These are phyloP conservation scores for Physocladia obscura DNA, from an alignment of 192 early-diverging fungal genomes.

Conservation along the genomic window DNA sequence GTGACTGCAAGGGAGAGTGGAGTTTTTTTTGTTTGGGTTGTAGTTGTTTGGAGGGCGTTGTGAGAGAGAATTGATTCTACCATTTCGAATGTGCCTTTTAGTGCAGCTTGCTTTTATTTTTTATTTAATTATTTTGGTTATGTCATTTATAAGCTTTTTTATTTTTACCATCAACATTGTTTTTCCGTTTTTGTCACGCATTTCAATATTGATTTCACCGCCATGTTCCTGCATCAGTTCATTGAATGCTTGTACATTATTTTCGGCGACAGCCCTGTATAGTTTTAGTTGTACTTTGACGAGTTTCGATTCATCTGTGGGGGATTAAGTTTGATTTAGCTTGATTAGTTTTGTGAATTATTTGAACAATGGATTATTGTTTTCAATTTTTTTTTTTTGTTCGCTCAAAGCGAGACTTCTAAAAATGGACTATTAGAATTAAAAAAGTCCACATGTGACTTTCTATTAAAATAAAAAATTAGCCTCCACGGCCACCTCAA, in stretches of 20 bases:
- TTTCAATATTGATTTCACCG: conserved; percentile 42
- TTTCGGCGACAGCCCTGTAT: conserved; percentile 39
- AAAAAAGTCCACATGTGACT: no score
- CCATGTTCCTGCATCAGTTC: conserved; percentile 32
- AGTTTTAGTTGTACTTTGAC: conserved; percentile 34
- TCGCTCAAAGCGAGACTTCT: no score
- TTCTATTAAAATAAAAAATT: no score
- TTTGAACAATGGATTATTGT: no score
- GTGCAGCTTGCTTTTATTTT: conserved; percentile 40
- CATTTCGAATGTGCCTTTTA: conserved; percentile 34
- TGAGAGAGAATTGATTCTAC: conserved; percentile 33
- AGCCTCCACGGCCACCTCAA: no score
- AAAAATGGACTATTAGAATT: no score
- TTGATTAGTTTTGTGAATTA: background rate
- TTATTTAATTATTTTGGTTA: background rate
- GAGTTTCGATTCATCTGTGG: conserved; percentile 41
- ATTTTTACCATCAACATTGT: conserved; percentile 46
- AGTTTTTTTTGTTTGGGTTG: conserved; percentile 47
- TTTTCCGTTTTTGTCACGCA: conserved; percentile 47
- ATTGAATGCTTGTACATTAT: conserved; percentile 34
- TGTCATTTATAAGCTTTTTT: background rate
- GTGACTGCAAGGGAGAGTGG: conserved; percentile 44
- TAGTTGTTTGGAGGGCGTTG: conserved; percentile 35
- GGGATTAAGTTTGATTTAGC: conserved; percentile 1
- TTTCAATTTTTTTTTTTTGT: no score